Conservation (phyloP, 371 early-diverging fungal genomes). For the Mortierella sp. region DNA sequence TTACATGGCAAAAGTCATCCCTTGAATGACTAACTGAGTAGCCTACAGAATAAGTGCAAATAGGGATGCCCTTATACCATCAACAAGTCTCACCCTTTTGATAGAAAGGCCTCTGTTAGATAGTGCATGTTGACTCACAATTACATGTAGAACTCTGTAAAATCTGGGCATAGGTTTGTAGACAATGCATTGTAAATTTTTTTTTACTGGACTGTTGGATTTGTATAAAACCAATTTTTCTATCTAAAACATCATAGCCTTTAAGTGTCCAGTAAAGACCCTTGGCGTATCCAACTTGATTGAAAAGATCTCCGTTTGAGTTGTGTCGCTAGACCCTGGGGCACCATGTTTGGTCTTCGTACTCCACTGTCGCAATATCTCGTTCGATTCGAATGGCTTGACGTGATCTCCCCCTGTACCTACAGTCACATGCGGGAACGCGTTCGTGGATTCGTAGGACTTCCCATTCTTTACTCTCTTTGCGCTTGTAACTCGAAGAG, state of each 20-base stretch:
- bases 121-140: no score
- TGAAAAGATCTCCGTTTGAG: constrained; percentile 10
- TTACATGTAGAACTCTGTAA: no score
- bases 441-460: constrained; percentile 19
- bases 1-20: no score
- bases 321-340: background rate
- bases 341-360: constrained; percentile 2
- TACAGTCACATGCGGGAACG: constrained; percentile 31
- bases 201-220: background rate
- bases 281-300: constrained; percentile 29
- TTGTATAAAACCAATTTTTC: background rate
- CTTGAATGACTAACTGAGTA: no score
- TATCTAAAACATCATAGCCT: constrained; percentile 32
- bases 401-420: constrained; percentile 32
- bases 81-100: no score
- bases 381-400: constrained; percentile 51
- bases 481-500: constrained; percentile 15
- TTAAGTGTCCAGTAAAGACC: constrained; percentile 29
- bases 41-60: no score
- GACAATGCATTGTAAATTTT: no score
- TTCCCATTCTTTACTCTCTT: constrained; percentile 8
- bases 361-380: constrained; percentile 30
- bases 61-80: no score
- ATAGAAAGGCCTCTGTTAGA: no score
- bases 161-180: no score